A percentile compares a stretch with the other conserved stretches of the same genome.
Evolutionary conservation across 345 rosid species (phyloP).

Genomic region (Hirschfeldia incana): DNA sequence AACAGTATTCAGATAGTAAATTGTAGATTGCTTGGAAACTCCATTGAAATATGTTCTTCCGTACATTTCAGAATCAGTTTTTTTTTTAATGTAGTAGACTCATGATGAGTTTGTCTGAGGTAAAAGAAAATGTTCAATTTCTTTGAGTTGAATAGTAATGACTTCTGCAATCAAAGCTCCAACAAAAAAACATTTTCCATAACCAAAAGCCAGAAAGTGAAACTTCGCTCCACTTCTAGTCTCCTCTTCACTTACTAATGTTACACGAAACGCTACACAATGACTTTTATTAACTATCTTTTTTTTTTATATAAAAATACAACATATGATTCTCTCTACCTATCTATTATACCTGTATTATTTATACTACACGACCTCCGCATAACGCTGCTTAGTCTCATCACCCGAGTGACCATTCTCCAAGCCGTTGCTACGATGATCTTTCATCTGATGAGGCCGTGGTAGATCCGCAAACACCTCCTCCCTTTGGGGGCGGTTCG

Average conservation of each 20-base stretch:
- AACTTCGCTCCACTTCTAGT: conserved; percentile 38
- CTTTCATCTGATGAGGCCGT: conserved; percentile 21
- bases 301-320: conserved; percentile 22
- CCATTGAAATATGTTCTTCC: too few relatives aligned
- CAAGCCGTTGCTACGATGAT: neutral
- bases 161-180: neutral
- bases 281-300: neutral
- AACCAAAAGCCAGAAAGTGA: conserved; percentile 33
- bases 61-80: too few relatives aligned
- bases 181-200: neutral
- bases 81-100: too few relatives aligned
- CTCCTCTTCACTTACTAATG: conserved; percentile 20
- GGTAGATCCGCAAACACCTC: conserved; percentile 73
- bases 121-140: too few relatives aligned
- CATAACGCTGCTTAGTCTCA: conserved; percentile 29
- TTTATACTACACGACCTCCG: conserved; percentile 27
- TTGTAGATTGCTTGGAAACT: too few relatives aligned
- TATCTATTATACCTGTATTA: conserved; percentile 30
- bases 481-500: conserved; percentile 99
- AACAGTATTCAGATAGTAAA: too few relatives aligned
- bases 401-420: conserved; percentile 20
- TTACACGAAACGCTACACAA: conserved; percentile 19
- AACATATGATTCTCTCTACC: conserved; percentile 28
- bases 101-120: too few relatives aligned
- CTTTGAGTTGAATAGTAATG: too few relatives aligned